Conservation (phyloP, 2,329 filamentous ascomycete genomes). For the Fusarium hostae region DNA sequence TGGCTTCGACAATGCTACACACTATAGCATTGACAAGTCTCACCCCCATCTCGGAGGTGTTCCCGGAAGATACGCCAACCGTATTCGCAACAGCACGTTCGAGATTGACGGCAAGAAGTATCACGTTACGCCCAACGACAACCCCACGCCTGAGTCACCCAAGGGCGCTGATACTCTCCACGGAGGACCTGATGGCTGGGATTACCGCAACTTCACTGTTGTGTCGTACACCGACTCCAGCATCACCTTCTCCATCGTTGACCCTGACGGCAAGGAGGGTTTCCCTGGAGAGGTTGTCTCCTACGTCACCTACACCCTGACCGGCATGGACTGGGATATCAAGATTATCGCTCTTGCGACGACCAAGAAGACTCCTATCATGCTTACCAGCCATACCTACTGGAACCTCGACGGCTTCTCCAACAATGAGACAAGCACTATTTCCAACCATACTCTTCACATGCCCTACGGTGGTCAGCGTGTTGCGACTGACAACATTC, state of each 20-base stretch:
- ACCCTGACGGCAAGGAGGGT: conserved; percentile 77
- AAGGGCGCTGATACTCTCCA: conserved; percentile 73
- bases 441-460: conserved; percentile 77
- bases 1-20: conserved; percentile 80
- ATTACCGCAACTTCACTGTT: conserved; percentile 81
- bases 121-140: conserved; percentile 71
- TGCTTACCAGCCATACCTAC: conserved; percentile 80
- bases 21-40: conserved; percentile 71
- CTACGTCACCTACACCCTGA: conserved; percentile 78
- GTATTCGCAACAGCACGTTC: conserved; percentile 82
- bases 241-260: conserved; percentile 80
- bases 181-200: conserved; percentile 78
- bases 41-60: conserved; percentile 80
- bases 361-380: conserved; percentile 82
- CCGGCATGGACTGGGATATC: conserved; percentile 74
- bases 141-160: conserved; percentile 61
- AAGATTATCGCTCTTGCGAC: conserved; percentile 77
- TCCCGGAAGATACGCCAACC: conserved; percentile 82
- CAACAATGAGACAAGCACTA: conserved; percentile 73
- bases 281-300: conserved; percentile 83
- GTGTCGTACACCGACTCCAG: conserved; percentile 72
- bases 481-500: conserved; percentile 74
- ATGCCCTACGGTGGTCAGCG: conserved; percentile 78
- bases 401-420: conserved; percentile 86
- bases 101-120: conserved; percentile 71